phyloP scores from a whole-genome alignment of 2,329 filamentous ascomycete genomes.

The Macrophomina tecta region DNA sequence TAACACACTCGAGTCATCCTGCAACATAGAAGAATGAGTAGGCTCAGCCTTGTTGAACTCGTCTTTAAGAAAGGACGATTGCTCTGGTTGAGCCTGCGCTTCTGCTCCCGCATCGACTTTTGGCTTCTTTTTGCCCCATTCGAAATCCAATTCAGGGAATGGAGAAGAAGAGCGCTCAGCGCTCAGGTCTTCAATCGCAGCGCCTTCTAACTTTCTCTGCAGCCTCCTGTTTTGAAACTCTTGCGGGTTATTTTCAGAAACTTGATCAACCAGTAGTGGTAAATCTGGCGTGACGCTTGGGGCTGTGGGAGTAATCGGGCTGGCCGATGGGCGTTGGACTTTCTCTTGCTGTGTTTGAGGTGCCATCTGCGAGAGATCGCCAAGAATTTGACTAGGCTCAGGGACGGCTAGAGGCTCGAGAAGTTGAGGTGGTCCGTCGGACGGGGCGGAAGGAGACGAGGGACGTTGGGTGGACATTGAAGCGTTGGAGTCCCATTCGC shows the following conservation, averaged over 20 bases:
- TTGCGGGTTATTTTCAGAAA: not conserved
- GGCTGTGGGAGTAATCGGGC: not conserved
- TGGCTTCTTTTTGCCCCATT: conserved; percentile 3
- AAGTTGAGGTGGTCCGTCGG: not conserved
- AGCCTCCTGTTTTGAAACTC: conserved; percentile 29
- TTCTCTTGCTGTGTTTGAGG: not conserved
- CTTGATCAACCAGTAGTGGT: not conserved
- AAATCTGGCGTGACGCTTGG: not conserved
- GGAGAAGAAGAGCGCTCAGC: conserved; percentile 15
- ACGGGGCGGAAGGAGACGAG: conserved; percentile 13
- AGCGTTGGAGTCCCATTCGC: conserved; percentile 13
- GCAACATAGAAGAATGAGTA: conserved; percentile 17
- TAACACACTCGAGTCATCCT: conserved; percentile 24
- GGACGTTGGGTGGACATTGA: conserved; percentile 11
- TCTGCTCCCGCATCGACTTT: not conserved
- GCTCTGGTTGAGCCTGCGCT: not conserved
- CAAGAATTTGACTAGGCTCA: conserved; percentile 3
- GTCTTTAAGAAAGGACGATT: not conserved
- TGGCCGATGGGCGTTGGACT: not conserved
- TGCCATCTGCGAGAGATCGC: conserved; percentile 4
- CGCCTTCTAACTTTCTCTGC: conserved; percentile 32
- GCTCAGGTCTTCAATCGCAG: conserved; percentile 34
- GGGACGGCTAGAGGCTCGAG: not conserved
- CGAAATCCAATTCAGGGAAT: conserved; percentile 11
- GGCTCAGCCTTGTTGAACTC: not conserved